A percentile compares a stretch with the other conserved stretches of the same genome.
These are phyloP conservation scores for Pestalotiopsis sp. DNA, from an alignment of 2,329 filamentous ascomycete species.

Conservation along the genomic window DNA sequence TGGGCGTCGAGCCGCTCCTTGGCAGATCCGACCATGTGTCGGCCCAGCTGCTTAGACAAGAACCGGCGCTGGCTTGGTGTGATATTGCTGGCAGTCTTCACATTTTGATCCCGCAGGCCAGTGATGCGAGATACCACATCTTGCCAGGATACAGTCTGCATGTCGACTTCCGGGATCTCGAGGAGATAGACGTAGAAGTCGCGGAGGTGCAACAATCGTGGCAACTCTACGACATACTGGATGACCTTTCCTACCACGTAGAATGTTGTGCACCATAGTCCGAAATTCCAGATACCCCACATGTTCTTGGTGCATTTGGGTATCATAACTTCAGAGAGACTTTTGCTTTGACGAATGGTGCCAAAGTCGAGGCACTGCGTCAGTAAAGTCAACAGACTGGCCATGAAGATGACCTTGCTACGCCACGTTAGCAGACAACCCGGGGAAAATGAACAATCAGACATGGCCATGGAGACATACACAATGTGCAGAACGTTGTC, in stretches of 20 bases:
- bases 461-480: slow-evolving; percentile 47
- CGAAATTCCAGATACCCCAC: slow-evolving; percentile 75
- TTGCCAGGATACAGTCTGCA: slow-evolving; percentile 95
- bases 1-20: slow-evolving; percentile 95
- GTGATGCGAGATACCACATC: slow-evolving; percentile 86
- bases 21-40: slow-evolving; percentile 78
- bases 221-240: slow-evolving; percentile 72
- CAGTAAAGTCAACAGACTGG: slow-evolving; percentile 80
- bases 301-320: slow-evolving; percentile 76
- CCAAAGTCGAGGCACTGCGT: slow-evolving; percentile 84
- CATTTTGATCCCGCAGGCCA: slow-evolving; percentile 80
- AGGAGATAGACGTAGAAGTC: slow-evolving; percentile 85
- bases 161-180: slow-evolving; percentile 79
- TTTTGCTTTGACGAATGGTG: slow-evolving; percentile 68
- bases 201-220: slow-evolving; percentile 74
- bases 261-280: slow-evolving; percentile 83
- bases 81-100: slow-evolving; percentile 70
- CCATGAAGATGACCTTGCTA: slow-evolving; percentile 80
- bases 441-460: neutral
- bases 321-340: slow-evolving; percentile 58
- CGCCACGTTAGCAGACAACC: neutral
- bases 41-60: slow-evolving; percentile 51
- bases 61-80: slow-evolving; percentile 55
- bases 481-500: slow-evolving; percentile 72
- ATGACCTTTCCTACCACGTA: slow-evolving; percentile 84